Evolutionary conservation across 2,329 filamentous ascomycete species (phyloP).

Genomic region (Fusarium veterinarium): DNA sequence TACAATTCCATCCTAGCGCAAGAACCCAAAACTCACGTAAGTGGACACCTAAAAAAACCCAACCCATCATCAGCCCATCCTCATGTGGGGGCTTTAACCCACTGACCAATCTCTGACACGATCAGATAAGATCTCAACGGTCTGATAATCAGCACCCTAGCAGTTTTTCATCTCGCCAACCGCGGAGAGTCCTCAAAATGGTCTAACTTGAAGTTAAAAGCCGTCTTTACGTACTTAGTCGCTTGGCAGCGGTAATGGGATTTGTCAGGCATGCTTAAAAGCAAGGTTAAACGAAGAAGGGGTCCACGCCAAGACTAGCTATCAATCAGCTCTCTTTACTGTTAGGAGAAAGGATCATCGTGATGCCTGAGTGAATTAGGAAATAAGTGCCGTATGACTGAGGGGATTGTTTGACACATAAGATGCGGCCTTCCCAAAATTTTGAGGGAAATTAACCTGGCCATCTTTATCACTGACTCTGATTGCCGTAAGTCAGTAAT

Average conservation of each 20-base stretch:
- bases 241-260: background rate
- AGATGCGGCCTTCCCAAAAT: background rate
- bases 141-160: constrained; percentile 7
- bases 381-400: constrained; percentile 3
- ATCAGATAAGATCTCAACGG: constrained; percentile 32
- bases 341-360: constrained; percentile 23
- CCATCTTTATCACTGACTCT: background rate
- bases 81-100: background rate
- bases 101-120: background rate
- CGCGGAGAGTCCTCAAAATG: background rate
- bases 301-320: constrained; percentile 20
- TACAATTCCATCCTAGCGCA: background rate
- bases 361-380: constrained; percentile 16
- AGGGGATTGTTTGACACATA: background rate
- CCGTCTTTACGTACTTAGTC: constrained; percentile 12
- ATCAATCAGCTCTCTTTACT: constrained; percentile 31
- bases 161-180: background rate
- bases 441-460: background rate
- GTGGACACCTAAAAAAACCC: background rate
- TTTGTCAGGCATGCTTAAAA: constrained; percentile 3
- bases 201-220: background rate
- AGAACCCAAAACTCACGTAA: background rate
- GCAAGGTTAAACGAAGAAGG: background rate
- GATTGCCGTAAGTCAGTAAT: background rate
- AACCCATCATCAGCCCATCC: background rate